Percentiles rank a stretch among this genome's conserved stretches.
These are phyloP conservation scores for Trichophyton equinum DNA, from an alignment of 2,329 filamentous ascomycete genomes.

Conservation along the genomic window DNA sequence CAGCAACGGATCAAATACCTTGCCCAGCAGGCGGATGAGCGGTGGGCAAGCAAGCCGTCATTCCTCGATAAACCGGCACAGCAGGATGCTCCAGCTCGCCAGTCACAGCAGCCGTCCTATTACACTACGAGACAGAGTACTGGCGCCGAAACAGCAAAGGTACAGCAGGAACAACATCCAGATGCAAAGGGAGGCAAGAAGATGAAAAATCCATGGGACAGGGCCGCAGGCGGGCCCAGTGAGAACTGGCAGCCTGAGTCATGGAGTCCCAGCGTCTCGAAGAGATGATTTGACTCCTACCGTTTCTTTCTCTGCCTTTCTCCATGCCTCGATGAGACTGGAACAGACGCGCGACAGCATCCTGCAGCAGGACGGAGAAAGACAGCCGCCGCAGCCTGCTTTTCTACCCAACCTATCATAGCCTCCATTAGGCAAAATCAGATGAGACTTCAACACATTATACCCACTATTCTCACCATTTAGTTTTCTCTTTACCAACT, in stretches of 20 bases:
- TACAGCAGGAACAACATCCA: conserved; percentile 18
- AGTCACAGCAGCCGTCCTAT: conserved; percentile 31
- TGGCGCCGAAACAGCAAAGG: conserved; percentile 21
- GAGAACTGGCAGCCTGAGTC: conserved; percentile 56
- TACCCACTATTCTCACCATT: background rate
- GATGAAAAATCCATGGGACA: conserved; percentile 45
- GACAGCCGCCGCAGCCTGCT: background rate
- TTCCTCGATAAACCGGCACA: conserved; percentile 45
- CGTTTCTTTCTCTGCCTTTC: no score
- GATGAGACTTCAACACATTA: background rate
- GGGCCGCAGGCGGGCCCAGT: conserved; percentile 41
- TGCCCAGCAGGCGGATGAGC: conserved; percentile 46
- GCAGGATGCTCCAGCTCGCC: conserved; percentile 33
- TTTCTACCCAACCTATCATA: background rate
- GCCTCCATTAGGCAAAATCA: no score
- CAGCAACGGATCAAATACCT: conserved; percentile 48
- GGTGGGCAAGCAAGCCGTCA: conserved; percentile 49
- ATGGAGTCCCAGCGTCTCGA: conserved; percentile 44
- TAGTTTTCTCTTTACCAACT: background rate
- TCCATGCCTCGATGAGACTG: no score
- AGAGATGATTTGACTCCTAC: conserved; percentile 19
- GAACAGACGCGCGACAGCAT: no score
- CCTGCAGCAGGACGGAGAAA: background rate
- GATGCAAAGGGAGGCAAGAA: conserved; percentile 10
- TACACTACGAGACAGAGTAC: conserved; percentile 17